These are phyloP conservation scores for Vachellia collinsii DNA, from an alignment of 306 rosid species.

Conservation along the genomic window DNA sequence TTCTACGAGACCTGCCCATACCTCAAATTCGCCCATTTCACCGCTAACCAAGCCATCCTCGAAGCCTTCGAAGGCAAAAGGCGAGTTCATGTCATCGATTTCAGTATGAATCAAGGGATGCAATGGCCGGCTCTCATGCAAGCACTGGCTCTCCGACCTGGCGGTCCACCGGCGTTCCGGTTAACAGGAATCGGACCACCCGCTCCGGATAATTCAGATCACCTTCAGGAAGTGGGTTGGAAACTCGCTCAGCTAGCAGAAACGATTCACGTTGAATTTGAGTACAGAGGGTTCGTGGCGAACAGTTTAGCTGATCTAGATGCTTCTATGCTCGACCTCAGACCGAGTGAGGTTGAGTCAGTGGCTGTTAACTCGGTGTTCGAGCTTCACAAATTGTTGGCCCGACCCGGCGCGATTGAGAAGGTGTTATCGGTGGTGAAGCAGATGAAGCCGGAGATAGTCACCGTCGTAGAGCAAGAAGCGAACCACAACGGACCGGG, in stretches of 20 bases:
- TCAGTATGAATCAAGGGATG: constrained; percentile 93
- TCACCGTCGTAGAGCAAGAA: constrained; percentile 88
- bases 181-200: constrained; percentile 95
- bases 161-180: constrained; percentile 83
- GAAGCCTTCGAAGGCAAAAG: constrained; percentile 82
- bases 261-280: constrained; percentile 70
- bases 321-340: constrained; percentile 83
- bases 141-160: constrained; percentile 81
- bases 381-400: constrained; percentile 76
- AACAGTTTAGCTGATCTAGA: constrained; percentile 87
- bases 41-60: constrained; percentile 85
- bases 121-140: constrained; percentile 99
- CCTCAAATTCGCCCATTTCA: constrained; percentile 92
- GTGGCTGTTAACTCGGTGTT: constrained; percentile 92
- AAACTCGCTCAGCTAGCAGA: constrained; percentile 86
- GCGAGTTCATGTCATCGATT: constrained; percentile 86
- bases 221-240: constrained; percentile 91
- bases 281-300: constrained; percentile 84
- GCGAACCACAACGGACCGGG: constrained; percentile 76
- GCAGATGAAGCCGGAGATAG: constrained; percentile 77
- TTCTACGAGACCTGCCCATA: constrained; percentile 93
- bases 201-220: constrained; percentile 75
- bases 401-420: constrained; percentile 82
- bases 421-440: constrained; percentile 72
- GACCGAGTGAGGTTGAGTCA: constrained; percentile 65